Base-by-base conservation (phyloP, 2,329 filamentous ascomycete genomes). In the Xylariaceae sp. region DNA sequence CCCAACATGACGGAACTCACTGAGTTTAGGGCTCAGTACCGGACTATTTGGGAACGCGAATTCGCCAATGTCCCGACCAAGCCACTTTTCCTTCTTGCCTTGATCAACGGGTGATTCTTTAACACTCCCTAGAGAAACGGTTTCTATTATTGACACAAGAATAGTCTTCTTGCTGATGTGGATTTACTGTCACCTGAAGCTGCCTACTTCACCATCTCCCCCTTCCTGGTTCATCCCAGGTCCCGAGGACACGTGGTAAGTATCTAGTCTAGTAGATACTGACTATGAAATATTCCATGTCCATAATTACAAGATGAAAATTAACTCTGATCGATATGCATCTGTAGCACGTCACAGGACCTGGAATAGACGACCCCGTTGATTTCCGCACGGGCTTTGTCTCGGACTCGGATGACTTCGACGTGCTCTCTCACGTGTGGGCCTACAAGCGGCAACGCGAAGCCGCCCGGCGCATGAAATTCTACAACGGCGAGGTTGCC, bases 371-470 rank as follows among this genome's bases (percentile, higher is more conserved):
- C 9, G 72, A 77, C 14, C 64, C 70, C 0, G 67, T 76, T 7
- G 76, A 83, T 49, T 84, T 87, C 47, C 73, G 81, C 44, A 71
- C 77, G 0, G 82, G 82, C 11, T 82, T 76, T 64, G 71, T 86
- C 31, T 73, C 66, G 3, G 77, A 84, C 50, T 60, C 68, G 13
- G 53, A 51, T 65, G 18, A 54, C 47, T 34, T 81, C 16, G 83
- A 87, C 59, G 33, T 84, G 16, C 77, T 77, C 60, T 79, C 75
- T 57, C 76, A 80, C 14, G 58, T 82, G 12, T 86, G 82, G 81
- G 76, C 72, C 0, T 87, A 87, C 71, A 87, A 87, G 66, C 78
- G 77, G 60, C 74, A 77, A 19, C 80, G 84, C 3, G 82, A 85
- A 63, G 75, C 84, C 43, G 70, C 74, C n/a, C 75, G 82, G 1